Conservation (phyloP, 148 eudicot species). For the Persicaria maculosa region DNA sequence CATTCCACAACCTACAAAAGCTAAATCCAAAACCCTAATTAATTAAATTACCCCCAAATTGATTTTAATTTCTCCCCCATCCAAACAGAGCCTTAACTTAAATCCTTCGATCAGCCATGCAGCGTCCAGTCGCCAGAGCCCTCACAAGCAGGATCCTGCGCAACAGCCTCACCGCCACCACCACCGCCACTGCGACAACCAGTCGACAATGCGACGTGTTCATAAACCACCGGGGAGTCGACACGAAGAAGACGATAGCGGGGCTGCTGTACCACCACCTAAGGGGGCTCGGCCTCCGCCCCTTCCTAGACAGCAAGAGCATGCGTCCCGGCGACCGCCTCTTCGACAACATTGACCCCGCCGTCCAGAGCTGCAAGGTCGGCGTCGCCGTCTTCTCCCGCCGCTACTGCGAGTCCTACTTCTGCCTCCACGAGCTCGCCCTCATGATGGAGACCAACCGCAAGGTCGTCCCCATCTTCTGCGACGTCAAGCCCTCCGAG, state of each 20-base stretch:
- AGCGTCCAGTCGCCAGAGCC: conserved; percentile 14
- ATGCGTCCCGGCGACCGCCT: conserved; percentile 60
- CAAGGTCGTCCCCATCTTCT: conserved; percentile 52
- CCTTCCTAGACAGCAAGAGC: conserved; percentile 58
- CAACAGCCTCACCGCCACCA: not conserved
- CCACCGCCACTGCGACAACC: not conserved
- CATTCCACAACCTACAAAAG: not conserved
- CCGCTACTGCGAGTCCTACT: conserved; percentile 53
- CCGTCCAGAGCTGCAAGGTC: conserved; percentile 27
- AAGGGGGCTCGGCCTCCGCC: conserved; percentile 24
- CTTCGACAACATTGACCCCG: conserved; percentile 38
- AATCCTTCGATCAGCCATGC: conserved; percentile 16
- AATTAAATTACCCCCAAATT: too few relatives aligned
- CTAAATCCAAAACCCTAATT: not conserved
- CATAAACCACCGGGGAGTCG: conserved; percentile 61
- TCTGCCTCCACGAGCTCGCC: conserved; percentile 60
- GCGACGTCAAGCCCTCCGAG: conserved; percentile 65
- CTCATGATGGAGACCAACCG: conserved; percentile 43
- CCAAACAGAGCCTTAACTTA: not conserved
- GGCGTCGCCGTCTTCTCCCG: conserved; percentile 64
- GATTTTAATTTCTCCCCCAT: not conserved
- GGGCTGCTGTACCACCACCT: conserved; percentile 47
- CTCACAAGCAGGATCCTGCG: conserved; percentile 1
- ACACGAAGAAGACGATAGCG: conserved; percentile 53
- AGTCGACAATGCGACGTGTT: conserved; percentile 39